Evolutionary conservation across 1,284 basidiomycete genomes (phyloP).

Genomic region (Ceratobasidium sp.): DNA sequence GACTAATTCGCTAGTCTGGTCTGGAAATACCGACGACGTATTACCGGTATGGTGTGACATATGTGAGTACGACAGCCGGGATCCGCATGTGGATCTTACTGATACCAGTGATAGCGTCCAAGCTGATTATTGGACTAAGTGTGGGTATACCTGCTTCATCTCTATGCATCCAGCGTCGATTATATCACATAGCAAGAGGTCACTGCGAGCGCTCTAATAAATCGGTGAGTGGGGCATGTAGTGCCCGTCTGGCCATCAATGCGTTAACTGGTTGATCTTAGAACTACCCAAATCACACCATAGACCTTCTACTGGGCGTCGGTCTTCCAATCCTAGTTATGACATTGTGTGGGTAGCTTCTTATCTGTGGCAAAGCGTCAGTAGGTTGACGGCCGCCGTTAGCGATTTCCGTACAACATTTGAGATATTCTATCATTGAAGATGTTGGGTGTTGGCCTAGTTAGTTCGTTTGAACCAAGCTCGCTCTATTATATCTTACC

Average conservation of each 20-base stretch:
- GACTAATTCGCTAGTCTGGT: slow-evolving; percentile 80
- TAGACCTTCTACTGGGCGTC: slow-evolving; percentile 65
- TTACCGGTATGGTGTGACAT: slow-evolving; percentile 84
- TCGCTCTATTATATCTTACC: not conserved
- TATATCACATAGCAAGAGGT: slow-evolving; percentile 64
- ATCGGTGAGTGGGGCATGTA: slow-evolving; percentile 45
- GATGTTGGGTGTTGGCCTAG: slow-evolving; percentile 48
- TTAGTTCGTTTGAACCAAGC: not conserved
- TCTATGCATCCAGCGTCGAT: slow-evolving; percentile 66
- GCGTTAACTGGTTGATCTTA: slow-evolving; percentile 1
- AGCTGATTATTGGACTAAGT: slow-evolving; percentile 58
- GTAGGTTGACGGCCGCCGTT: not conserved
- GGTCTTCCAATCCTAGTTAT: slow-evolving; percentile 65
- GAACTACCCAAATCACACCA: slow-evolving; percentile 50
- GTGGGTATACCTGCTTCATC: slow-evolving; percentile 63
- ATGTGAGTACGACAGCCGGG: slow-evolving; percentile 61
- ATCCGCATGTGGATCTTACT: slow-evolving; percentile 17
- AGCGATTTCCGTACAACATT: no score
- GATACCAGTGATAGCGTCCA: slow-evolving; percentile 57
- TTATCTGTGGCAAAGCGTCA: not conserved
- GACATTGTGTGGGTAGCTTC: slow-evolving; percentile 64
- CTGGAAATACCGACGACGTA: slow-evolving; percentile 67
- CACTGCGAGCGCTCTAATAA: slow-evolving; percentile 51
- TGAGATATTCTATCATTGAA: slow-evolving; percentile 47
- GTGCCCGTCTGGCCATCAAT: slow-evolving; percentile 52